Evolutionary conservation across 768 basidiomycete species (phyloP).

Genomic region (Mycena kentingensis): DNA sequence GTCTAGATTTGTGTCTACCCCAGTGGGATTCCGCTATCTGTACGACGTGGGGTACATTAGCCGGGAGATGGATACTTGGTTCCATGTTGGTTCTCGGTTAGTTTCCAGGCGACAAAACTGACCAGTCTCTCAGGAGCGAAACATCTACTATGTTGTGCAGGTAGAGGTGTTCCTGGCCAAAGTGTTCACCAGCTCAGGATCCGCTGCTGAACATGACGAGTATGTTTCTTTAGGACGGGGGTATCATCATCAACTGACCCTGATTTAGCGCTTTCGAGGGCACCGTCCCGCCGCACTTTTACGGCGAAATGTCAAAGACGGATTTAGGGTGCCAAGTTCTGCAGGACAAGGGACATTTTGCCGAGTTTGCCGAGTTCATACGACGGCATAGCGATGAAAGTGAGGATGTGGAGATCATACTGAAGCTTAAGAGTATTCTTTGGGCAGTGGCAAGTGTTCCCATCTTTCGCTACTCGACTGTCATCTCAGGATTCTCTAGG

Average conservation of each 20-base stretch:
- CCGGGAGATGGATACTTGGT: constrained; percentile 95
- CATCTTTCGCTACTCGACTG: neutral
- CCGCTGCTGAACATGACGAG: constrained; percentile 63
- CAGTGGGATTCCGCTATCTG: constrained; percentile 89
- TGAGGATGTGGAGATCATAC: constrained; percentile 79
- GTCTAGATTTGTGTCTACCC: constrained; percentile 88
- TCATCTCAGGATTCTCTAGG: constrained; percentile 67
- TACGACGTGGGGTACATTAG: constrained; percentile 92
- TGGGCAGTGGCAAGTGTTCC: constrained; percentile 86
- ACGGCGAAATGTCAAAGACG: constrained; percentile 97
- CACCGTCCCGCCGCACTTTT: constrained; percentile 92
- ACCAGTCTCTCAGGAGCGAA: constrained; percentile 71
- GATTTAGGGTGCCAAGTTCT: constrained; percentile 91
- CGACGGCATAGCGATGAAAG: constrained; percentile 83
- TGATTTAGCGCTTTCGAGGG: constrained; percentile 71
- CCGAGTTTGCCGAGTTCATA: constrained; percentile 89
- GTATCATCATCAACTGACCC: constrained; percentile 1
- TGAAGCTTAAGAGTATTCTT: constrained; percentile 90
- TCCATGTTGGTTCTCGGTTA: constrained; percentile 61
- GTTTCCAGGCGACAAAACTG: constrained; percentile 3
- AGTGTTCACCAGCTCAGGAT: constrained; percentile 59
- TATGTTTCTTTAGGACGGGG: constrained; percentile 9
- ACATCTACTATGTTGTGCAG: constrained; percentile 89
- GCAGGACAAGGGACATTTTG: constrained; percentile 87
- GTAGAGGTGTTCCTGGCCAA: constrained; percentile 90